These are phyloP conservation scores for Dothiorella sarmentorum DNA, from an alignment of 2,329 filamentous ascomycete species.

Conservation along the genomic window DNA sequence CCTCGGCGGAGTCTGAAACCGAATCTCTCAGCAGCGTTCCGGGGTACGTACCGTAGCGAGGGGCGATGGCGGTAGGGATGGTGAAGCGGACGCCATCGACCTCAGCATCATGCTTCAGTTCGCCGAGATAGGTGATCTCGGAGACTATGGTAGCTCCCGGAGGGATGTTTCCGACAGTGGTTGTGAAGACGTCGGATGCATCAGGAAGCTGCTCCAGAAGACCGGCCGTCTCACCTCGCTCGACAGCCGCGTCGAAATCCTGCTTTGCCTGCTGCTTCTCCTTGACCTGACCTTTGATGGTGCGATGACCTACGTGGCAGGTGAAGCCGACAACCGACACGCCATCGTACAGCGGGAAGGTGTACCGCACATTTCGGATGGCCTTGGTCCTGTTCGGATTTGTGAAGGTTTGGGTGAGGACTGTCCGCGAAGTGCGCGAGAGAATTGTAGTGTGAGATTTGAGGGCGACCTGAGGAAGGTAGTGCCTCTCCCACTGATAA, in stretches of 20 bases:
- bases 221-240: slow-evolving; percentile 59
- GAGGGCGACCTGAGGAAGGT: slow-evolving; percentile 58
- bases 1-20: slow-evolving; percentile 18
- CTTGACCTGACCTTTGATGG: slow-evolving; percentile 64
- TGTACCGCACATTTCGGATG: slow-evolving; percentile 59
- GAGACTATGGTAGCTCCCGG: slow-evolving; percentile 55
- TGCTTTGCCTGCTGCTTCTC: slow-evolving; percentile 60
- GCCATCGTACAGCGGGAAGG: slow-evolving; percentile 70
- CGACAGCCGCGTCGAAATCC: slow-evolving; percentile 58
- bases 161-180: slow-evolving; percentile 65
- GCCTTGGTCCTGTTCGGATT: slow-evolving; percentile 50
- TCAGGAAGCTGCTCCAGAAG: slow-evolving; percentile 61
- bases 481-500: slow-evolving; percentile 21
- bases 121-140: slow-evolving; percentile 63
- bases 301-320: slow-evolving; percentile 59
- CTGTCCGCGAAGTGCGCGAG: slow-evolving; percentile 52
- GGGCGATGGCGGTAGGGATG: slow-evolving; percentile 64
- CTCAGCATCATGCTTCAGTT: slow-evolving; percentile 69
- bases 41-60: slow-evolving; percentile 58
- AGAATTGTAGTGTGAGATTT: slow-evolving; percentile 60
- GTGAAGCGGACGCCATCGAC: slow-evolving; percentile 66
- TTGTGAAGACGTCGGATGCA: slow-evolving; percentile 64
- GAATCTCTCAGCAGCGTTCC: slow-evolving; percentile 28
- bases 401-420: slow-evolving; percentile 57
- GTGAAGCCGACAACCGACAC: slow-evolving; percentile 66